Conservation (phyloP, 352 stramenopile genomes). For the Globisporangium uncinulatum region DNA sequence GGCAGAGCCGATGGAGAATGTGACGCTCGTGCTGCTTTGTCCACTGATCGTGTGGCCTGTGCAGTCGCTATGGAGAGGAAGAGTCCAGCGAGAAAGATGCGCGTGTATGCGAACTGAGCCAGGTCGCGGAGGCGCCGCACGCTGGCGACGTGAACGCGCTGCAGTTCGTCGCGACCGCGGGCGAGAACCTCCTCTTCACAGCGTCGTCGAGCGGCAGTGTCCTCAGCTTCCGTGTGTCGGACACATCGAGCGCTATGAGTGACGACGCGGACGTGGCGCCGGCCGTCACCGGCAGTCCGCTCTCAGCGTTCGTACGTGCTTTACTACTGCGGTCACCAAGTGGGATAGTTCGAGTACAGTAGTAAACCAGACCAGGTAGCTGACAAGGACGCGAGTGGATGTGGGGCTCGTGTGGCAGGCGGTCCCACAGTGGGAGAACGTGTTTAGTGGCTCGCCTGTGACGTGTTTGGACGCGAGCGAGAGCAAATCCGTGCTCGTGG, state of each 20-base stretch:
- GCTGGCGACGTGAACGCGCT: constrained; percentile 62
- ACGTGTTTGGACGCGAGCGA: constrained; percentile 59
- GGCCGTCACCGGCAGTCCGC: background rate
- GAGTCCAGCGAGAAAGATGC: constrained; percentile 4
- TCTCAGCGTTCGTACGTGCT: constrained; percentile 11
- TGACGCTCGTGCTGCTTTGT: background rate
- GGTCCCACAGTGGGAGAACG: constrained; percentile 55
- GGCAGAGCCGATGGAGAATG: background rate
- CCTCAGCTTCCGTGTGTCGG: constrained; percentile 35
- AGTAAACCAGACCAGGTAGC: too few species aligned
- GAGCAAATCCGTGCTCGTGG: constrained; percentile 39
- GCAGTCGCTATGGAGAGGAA: background rate
- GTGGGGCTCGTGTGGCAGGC: constrained; percentile 9
- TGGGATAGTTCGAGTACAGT: too few species aligned
- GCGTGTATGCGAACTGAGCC: constrained; percentile 34
- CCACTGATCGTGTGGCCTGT: background rate
- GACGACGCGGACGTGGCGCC: constrained; percentile 12
- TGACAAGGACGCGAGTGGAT: too few species aligned
- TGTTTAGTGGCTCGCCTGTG: constrained; percentile 33
- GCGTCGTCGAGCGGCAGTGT: constrained; percentile 53
- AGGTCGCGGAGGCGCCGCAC: constrained; percentile 38
- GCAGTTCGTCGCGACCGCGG: constrained; percentile 34
- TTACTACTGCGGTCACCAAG: background rate
- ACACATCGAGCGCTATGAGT: constrained; percentile 14
- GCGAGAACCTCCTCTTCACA: constrained; percentile 51